phyloP scores from a whole-genome alignment of 2,329 filamentous ascomycete genomes.

The Madurella fahalii region DNA sequence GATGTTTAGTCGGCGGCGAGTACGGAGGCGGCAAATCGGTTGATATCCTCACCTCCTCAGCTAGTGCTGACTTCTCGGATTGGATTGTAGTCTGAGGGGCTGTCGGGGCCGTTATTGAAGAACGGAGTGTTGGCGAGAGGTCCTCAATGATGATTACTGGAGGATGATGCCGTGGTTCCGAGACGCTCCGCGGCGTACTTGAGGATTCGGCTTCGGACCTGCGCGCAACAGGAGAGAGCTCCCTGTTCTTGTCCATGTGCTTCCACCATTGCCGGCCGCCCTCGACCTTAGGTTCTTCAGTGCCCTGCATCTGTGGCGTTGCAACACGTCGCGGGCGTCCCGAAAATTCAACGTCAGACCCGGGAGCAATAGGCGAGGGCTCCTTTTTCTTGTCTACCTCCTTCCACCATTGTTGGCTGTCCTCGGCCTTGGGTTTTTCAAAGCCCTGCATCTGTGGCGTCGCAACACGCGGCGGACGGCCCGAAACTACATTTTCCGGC shows the following conservation, averaged over 20 bases:
- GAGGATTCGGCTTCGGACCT: neutral
- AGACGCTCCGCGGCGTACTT: neutral
- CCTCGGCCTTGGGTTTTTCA: neutral
- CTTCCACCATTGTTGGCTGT: neutral
- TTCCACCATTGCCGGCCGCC: neutral
- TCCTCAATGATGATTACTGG: conserved; percentile 22
- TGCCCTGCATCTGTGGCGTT: neutral
- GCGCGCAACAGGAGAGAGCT: neutral
- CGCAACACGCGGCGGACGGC: too few relatives aligned
- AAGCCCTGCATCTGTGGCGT: neutral
- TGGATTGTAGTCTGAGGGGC: conserved; percentile 22
- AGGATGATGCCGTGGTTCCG: conserved; percentile 5
- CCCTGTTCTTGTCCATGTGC: neutral
- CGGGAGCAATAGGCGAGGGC: neutral
- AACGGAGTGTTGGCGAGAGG: conserved; percentile 11
- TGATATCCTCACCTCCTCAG: conserved; percentile 34
- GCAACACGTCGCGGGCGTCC: too few relatives aligned
- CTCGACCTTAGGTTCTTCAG: neutral
- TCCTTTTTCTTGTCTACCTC: neutral
- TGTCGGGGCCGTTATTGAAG: conserved; percentile 2
- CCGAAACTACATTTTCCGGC: neutral
- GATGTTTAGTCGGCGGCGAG: conserved; percentile 43
- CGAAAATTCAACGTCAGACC: neutral
- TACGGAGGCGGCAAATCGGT: conserved; percentile 53
- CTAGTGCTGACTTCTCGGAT: conserved; percentile 39